Percentiles rank a stretch among this genome's conserved stretches.
These are phyloP conservation scores for Epichloe hybrida DNA, from an alignment of 2,329 filamentous ascomycete genomes.

Conservation along the genomic window DNA sequence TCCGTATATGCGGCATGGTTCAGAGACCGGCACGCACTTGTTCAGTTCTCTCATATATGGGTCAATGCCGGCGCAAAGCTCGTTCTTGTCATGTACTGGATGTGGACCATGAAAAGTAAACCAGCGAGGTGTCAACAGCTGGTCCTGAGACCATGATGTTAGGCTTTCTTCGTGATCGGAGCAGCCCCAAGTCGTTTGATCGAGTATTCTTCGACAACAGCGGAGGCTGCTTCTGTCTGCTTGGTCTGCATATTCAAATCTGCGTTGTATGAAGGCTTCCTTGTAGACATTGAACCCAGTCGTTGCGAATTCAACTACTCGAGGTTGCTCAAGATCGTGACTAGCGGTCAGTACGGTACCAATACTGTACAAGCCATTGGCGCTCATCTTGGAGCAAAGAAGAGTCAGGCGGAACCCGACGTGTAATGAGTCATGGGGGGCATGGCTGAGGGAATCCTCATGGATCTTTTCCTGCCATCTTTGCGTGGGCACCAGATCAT, in stretches of 20 bases:
- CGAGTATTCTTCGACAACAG: background rate
- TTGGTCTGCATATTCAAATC: background rate
- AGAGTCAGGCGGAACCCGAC: background rate
- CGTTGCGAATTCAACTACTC: constrained; percentile 1
- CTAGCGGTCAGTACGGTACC: background rate
- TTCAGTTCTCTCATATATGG: background rate
- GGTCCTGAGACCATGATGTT: background rate
- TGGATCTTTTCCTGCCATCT: background rate
- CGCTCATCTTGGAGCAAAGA: constrained; percentile 1
- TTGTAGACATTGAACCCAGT: constrained; percentile 3
- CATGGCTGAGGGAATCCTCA: background rate
- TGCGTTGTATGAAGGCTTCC: constrained; percentile 3
- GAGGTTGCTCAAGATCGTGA: background rate
- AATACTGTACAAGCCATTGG: constrained; percentile 1
- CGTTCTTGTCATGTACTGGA: background rate
- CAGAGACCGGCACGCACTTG: background rate
- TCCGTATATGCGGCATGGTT: background rate
- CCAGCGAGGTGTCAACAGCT: background rate
- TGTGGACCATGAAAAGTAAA: background rate
- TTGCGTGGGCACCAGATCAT: background rate
- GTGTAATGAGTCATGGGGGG: background rate
- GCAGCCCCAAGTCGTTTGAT: background rate
- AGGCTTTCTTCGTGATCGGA: background rate
- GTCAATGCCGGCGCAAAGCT: background rate
- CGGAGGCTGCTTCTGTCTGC: background rate